Evolutionary conservation across 768 basidiomycete genomes (phyloP), one percentile per base, ranked within the genome.

Genomic region (Trametes gibbosa): DNA sequence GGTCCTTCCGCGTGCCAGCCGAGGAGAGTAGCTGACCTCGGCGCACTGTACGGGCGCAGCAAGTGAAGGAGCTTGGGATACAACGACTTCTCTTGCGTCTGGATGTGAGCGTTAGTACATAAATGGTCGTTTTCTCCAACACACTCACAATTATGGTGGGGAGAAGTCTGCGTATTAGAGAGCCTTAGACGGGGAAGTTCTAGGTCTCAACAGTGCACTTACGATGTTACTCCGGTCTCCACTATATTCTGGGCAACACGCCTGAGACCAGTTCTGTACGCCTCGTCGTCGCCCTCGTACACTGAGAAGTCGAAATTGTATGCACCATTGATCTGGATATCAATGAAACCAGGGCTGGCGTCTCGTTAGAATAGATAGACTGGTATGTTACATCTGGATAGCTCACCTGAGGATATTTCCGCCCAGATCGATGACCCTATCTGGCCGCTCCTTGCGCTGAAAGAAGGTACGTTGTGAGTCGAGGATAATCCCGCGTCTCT

Each of bases 1-100:
- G 94, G 93, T 0, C 94, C 94, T 73, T 96, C 94, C 25, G 83
- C 90, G 64, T 96, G 94, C 87, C 90, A 95, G 25, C 94, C 94
- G 13, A 95, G 81, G 3, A 93, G 71, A 34, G 82, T 86, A 0
- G 93, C 92, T 10, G 87, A 87, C 10, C 64, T 76, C 0, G 82
- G 75, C 14, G 83, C 80, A 14, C 84, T 82, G 67, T 84, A 84
- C 0, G 91, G 90, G 35, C 80, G 81, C 25, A 94, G 78, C 17
- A 92, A 78, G 56, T 77, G 75, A 1, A 93, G 76, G 27, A 93
- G 68, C 62, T 85, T 85, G 2, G 88, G 86, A 66, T 92, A 91
- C 12, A 90, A 71, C 0, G 84, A 81, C 68, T 81, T 84, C 62
- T 90, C 87, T 75, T 92, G 90, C 0, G 91, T 91, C 91, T 92